phyloP scores from a whole-genome alignment of 768 basidiomycete species.

The Trametes villosa region DNA sequence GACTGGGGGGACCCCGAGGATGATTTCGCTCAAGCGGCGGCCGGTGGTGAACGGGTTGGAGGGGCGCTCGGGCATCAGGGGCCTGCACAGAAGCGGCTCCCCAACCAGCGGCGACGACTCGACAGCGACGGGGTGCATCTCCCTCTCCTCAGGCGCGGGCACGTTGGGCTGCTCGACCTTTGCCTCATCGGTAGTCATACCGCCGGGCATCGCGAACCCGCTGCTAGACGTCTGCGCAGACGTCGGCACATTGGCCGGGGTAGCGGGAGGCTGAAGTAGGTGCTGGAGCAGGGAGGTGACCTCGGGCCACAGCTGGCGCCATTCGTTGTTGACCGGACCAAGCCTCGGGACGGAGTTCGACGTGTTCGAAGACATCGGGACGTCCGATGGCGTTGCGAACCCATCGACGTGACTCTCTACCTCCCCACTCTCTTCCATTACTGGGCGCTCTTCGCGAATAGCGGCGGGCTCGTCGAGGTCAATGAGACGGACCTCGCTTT shows the following conservation, averaged over 20 bases:
- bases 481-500: slow-evolving; percentile 17
- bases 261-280: slow-evolving; percentile 27
- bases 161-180: neutral
- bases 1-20: slow-evolving; percentile 9
- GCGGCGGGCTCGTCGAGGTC: slow-evolving; percentile 22
- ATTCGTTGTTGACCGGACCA: slow-evolving; percentile 29
- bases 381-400: slow-evolving; percentile 25
- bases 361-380: slow-evolving; percentile 16
- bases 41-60: neutral
- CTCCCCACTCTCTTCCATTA: neutral
- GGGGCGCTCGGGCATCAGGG: slow-evolving; percentile 16
- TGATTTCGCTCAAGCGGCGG: slow-evolving; percentile 12
- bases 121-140: neutral
- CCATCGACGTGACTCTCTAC: slow-evolving; percentile 11
- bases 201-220: slow-evolving; percentile 24
- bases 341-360: slow-evolving; percentile 28
- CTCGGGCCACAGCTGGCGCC: slow-evolving; percentile 35
- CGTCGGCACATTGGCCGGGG: neutral
- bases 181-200: slow-evolving; percentile 19
- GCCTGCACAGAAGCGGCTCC: slow-evolving; percentile 31
- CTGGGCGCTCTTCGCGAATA: neutral
- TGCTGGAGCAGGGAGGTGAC: slow-evolving; percentile 31
- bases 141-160: neutral
- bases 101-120: slow-evolving; percentile 32
- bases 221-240: neutral